Evolutionary conservation across 306 rosid species (phyloP), one percentile per base, ranked within the genome.

Genomic region (Pyrus pyrifolia): DNA sequence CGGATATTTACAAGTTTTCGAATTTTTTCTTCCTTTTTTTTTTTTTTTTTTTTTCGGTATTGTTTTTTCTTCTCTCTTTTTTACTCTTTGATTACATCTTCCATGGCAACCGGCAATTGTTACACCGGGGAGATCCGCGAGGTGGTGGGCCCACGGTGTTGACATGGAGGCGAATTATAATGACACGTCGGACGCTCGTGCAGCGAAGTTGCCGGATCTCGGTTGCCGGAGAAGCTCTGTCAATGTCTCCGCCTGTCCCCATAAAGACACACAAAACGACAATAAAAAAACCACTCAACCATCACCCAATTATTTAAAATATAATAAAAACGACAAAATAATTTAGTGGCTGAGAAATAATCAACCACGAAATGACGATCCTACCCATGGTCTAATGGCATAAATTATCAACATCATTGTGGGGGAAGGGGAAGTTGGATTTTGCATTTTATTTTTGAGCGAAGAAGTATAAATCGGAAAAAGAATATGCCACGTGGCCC

Each of bases 201-300:
- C 86, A 75, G 86, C 92, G 86, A 31, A 76, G 75, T 81, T 78
- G 93, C 85, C 87, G 92, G 98, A 80, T 88, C 98, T 93, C 60
- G 97, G 96, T 88, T 84, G 97, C 86, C 97, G 96, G 77, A 93
- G 88, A 83, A 93, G 91, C 83, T 91, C 93, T 74, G 89, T 86
- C 58, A 93, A 73, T 83, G 86, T 85, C 93, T 93, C 96, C 79
- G 91, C 97, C 98, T 93, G 96, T 87, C 78, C 79, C n/a, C 86
- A 78, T 51, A 33, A 27, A 68, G 45, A 67, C 33, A 67, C 82
- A 85, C 82, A 53, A 61, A 83, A 81, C 71, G 83, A 84, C 85
- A 72, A 76, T 31, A n/a, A 9, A 30, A 76, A 49, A 40, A 53
- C 68, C 77, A 9, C 9, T 40, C 67, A 60, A 25, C 25, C 49